These are phyloP conservation scores for Suhomyces atakaporum DNA, from an alignment of 1,139 yeast genomes.

Conservation along the genomic window DNA sequence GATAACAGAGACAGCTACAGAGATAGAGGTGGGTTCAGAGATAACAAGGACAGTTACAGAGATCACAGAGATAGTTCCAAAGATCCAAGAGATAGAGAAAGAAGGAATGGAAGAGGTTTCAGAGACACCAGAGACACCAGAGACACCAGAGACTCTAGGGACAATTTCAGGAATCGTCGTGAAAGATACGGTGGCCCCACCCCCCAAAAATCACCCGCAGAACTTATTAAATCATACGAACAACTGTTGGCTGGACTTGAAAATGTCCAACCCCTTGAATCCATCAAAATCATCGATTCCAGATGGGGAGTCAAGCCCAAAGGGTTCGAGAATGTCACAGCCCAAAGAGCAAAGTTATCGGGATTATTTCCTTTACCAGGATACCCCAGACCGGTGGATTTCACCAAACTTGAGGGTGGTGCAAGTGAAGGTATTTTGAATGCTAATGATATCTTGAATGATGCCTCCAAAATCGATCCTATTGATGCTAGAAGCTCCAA, in stretches of 20 bases:
- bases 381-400: slow-evolving; percentile 57
- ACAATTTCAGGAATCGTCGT: slow-evolving; percentile 1
- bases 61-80: slow-evolving; percentile 3
- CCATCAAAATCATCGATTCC: slow-evolving; percentile 47
- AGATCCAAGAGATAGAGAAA: too few species aligned
- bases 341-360: slow-evolving; percentile 78
- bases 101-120: slow-evolving; percentile 5
- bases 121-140: slow-evolving; percentile 8
- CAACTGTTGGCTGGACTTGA: slow-evolving; percentile 24
- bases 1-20: too few species aligned
- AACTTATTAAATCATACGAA: slow-evolving; percentile 23
- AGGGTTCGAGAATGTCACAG: slow-evolving; percentile 75
- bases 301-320: slow-evolving; percentile 76
- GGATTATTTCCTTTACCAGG: slow-evolving; percentile 84
- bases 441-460: slow-evolving; percentile 42
- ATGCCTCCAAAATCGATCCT: slow-evolving; percentile 51
- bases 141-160: slow-evolving; percentile 8
- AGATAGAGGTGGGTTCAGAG: too few species aligned
- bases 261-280: slow-evolving; percentile 27
- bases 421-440: slow-evolving; percentile 41
- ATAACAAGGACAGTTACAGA: not conserved
- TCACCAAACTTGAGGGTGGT: slow-evolving; percentile 54
- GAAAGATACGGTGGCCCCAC: slow-evolving; percentile 1
- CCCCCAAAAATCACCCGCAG: slow-evolving; percentile 21
- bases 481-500: slow-evolving; percentile 52